Evolutionary conservation across 2,329 filamentous ascomycete species (phyloP).

Genomic region (Akanthomyces dipterigenus): DNA sequence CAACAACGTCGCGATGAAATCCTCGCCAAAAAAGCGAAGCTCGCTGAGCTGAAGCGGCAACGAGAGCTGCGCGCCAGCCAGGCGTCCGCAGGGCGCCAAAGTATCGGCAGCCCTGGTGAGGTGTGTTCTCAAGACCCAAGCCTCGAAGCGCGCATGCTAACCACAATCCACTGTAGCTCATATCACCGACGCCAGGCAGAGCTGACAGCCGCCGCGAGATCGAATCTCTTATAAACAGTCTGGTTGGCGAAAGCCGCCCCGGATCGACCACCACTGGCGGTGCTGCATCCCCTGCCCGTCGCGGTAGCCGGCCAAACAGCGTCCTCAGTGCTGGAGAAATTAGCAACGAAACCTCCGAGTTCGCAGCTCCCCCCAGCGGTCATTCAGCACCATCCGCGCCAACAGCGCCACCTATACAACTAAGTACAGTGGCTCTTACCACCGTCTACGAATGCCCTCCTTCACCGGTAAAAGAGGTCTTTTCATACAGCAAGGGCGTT

Average conservation of each 20-base stretch:
- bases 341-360: conserved; percentile 66
- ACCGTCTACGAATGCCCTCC: conserved; percentile 78
- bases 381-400: conserved; percentile 30
- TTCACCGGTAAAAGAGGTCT: conserved; percentile 71
- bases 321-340: conserved; percentile 75
- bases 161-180: conserved; percentile 32
- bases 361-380: conserved; percentile 39
- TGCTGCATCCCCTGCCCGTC: conserved; percentile 57
- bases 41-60: conserved; percentile 91
- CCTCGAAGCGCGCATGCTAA: conserved; percentile 15
- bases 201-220: conserved; percentile 67
- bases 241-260: conserved; percentile 73
- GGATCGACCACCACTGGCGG: conserved; percentile 58
- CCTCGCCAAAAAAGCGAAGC: conserved; percentile 90
- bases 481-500: conserved; percentile 95
- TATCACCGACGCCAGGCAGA: conserved; percentile 63
- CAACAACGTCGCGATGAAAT: conserved; percentile 93
- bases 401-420: conserved; percentile 47
- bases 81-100: conserved; percentile 61
- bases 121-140: conserved; percentile 40
- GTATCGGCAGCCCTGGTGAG: conserved; percentile 62
- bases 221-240: conserved; percentile 75
- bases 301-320: conserved; percentile 76
- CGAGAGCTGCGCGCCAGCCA: conserved; percentile 77
- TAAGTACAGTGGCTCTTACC: conserved; percentile 65